These are phyloP conservation scores for Blastobotrys malaysiensis DNA, from an alignment of 1,139 yeast species.

Conservation along the genomic window DNA sequence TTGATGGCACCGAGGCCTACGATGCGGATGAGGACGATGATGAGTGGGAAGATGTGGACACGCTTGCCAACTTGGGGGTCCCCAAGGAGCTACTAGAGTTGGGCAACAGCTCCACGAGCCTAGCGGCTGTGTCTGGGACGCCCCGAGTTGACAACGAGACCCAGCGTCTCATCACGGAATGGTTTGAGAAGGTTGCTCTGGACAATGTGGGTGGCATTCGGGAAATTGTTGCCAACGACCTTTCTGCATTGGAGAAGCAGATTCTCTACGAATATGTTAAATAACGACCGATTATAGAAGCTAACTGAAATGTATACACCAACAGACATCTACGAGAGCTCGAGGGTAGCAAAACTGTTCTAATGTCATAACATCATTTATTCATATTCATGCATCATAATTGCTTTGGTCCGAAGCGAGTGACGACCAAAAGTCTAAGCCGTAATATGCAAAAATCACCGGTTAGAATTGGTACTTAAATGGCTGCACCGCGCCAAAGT, in stretches of 20 bases:
- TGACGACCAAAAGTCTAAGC: not conserved
- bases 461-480: slow-evolving; percentile 10
- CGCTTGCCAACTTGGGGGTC: slow-evolving; percentile 16
- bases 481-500: slow-evolving; percentile 15
- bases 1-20: slow-evolving; percentile 22
- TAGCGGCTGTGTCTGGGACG: slow-evolving; percentile 1
- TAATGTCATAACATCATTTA: not conserved
- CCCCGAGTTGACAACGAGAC: slow-evolving; percentile 24
- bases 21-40: slow-evolving; percentile 36
- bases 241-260: slow-evolving; percentile 55
- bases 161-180: slow-evolving; percentile 45
- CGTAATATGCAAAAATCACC: not conserved
- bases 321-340: not conserved
- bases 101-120: slow-evolving; percentile 9
- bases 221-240: slow-evolving; percentile 42
- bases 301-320: not conserved
- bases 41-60: slow-evolving; percentile 67
- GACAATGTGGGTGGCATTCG: slow-evolving; percentile 52
- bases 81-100: slow-evolving; percentile 33
- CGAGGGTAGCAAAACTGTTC: not conserved
- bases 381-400: too few species aligned
- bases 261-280: slow-evolving; percentile 28
- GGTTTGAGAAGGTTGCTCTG: slow-evolving; percentile 59
- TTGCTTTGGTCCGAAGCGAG: not conserved
- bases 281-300: not conserved